phyloP scores from a whole-genome alignment of 2,329 filamentous ascomycete genomes.

The Colletotrichum siamense region DNA sequence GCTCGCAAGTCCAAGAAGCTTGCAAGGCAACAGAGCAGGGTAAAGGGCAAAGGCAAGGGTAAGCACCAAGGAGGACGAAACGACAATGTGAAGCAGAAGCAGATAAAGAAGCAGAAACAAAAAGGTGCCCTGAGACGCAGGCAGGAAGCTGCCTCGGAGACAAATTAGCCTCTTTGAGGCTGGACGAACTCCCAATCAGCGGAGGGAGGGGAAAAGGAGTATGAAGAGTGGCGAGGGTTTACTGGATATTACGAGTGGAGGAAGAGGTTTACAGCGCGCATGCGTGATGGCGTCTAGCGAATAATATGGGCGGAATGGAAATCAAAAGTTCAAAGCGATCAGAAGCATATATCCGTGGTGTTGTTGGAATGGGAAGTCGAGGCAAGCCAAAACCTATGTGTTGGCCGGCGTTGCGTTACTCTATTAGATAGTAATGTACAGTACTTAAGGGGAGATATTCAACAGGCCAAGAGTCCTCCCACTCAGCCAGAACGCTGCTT shows the following conservation, averaged over 20 bases:
- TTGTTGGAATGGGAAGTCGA: not conserved
- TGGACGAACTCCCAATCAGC: not conserved
- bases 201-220: not conserved
- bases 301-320: not conserved
- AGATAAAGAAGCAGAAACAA: constrained; percentile 20
- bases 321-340: not conserved
- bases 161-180: constrained; percentile 2
- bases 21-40: constrained; percentile 3
- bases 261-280: not conserved
- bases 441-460: constrained; percentile 5
- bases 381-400: not conserved
- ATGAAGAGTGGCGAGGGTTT: not conserved
- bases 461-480: not conserved
- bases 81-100: constrained; percentile 9
- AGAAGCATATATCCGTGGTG: not conserved
- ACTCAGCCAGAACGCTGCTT: not conserved
- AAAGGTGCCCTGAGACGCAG: constrained; percentile 11
- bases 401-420: not conserved
- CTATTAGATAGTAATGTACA: constrained; percentile 7
- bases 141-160: constrained; percentile 11
- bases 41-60: constrained; percentile 3
- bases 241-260: not conserved
- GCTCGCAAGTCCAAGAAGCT: constrained; percentile 11
- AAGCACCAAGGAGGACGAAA: constrained; percentile 14
- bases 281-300: constrained; percentile 12